Conservation (phyloP, 768 basidiomycete species). For the Megacollybia marginata region DNA sequence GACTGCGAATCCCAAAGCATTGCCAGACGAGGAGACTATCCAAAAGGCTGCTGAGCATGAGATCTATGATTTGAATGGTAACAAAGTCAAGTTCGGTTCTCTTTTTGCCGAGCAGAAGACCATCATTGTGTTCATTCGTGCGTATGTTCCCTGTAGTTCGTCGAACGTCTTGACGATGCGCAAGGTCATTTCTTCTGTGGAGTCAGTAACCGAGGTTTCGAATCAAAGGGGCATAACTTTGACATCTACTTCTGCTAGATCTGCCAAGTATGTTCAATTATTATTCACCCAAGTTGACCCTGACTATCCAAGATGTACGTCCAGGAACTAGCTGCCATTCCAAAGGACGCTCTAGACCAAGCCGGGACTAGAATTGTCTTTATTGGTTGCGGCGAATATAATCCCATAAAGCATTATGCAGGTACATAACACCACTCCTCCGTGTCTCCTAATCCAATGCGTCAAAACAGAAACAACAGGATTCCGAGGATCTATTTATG, state of each 20-base stretch:
- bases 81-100: slow-evolving; percentile 42
- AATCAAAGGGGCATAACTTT: background rate
- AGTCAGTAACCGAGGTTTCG: background rate
- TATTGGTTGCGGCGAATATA: slow-evolving; percentile 56
- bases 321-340: slow-evolving; percentile 33
- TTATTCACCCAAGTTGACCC: background rate
- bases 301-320: slow-evolving; percentile 37
- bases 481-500: slow-evolving; percentile 46
- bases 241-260: background rate
- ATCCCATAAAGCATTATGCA: slow-evolving; percentile 40
- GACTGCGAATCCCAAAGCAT: background rate
- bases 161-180: background rate
- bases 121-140: slow-evolving; percentile 60
- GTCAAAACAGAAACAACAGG: slow-evolving; percentile 29
- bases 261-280: slow-evolving; percentile 10
- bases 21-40: slow-evolving; percentile 29
- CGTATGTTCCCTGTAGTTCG: background rate
- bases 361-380: slow-evolving; percentile 37
- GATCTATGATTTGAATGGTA: slow-evolving; percentile 39
- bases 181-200: background rate
- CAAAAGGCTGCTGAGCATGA: slow-evolving; percentile 28
- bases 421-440: slow-evolving; percentile 21
- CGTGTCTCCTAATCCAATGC: background rate
- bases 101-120: slow-evolving; percentile 43
- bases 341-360: slow-evolving; percentile 29